These are phyloP conservation scores for Rhipidocladum racemiflorum DNA, from an alignment of 176 grass and related monocot genomes.

Conservation along the genomic window DNA sequence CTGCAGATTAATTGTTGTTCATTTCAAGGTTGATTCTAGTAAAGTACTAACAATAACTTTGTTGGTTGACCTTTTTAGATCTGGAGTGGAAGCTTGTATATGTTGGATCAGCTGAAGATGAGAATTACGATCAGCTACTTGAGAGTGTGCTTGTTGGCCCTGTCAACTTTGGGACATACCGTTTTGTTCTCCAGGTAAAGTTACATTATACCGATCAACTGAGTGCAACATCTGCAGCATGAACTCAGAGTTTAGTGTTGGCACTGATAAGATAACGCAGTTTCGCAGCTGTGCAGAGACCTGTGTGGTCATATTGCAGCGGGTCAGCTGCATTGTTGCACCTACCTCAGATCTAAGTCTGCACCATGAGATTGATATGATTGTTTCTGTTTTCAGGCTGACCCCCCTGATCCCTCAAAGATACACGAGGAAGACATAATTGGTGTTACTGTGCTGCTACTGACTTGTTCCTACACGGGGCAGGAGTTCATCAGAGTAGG, in stretches of 20 bases:
- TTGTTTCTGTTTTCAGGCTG: slow-evolving; percentile 54
- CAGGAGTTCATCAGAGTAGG: slow-evolving; percentile 99
- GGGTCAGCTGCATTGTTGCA: background rate
- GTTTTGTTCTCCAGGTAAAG: slow-evolving; percentile 92
- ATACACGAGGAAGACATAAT: slow-evolving; percentile 97
- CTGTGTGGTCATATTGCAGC: background rate
- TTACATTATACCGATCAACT: background rate
- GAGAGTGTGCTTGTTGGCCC: slow-evolving; percentile 95
- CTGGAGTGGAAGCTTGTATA: slow-evolving; percentile 91
- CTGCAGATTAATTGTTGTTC: background rate
- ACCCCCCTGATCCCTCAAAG: slow-evolving; percentile 84
- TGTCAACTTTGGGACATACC: slow-evolving; percentile 93
- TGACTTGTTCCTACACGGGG: slow-evolving; percentile 93
- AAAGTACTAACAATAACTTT: background rate
- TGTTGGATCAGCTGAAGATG: slow-evolving; percentile 94
- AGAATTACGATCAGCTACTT: slow-evolving; percentile 90
- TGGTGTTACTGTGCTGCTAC: slow-evolving; percentile 82
- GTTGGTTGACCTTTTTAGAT: slow-evolving; percentile 41
- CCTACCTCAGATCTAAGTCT: background rate
- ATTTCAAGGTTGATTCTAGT: background rate
- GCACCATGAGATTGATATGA: background rate
- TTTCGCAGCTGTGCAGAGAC: background rate
- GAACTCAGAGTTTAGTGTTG: background rate
- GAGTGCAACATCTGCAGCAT: background rate
- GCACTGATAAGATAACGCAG: background rate